A percentile compares a stretch with the other conserved stretches of the same genome.
phyloP scores from a whole-genome alignment of 169 alveolate genomes.

The Neospora caninum region DNA sequence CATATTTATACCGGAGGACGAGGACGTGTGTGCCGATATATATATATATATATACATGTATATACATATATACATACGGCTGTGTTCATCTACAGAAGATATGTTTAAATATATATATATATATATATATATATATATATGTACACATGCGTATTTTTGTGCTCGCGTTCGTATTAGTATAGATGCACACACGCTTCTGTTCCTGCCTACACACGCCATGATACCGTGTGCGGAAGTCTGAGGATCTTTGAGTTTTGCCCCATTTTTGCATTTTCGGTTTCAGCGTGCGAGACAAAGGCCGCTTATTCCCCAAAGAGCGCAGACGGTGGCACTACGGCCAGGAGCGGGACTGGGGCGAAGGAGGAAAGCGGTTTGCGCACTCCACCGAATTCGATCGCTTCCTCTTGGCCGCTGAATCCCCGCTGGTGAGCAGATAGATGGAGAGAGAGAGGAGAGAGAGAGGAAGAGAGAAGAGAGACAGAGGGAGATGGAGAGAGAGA shows the following conservation, averaged over 20 bases:
- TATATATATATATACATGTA: background rate
- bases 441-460: background rate
- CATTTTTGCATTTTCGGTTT: background rate
- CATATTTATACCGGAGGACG: background rate
- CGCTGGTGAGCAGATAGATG: background rate
- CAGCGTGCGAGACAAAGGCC: slow-evolving; percentile 30
- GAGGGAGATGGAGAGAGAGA: background rate
- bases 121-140: background rate
- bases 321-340: background rate
- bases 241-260: too few relatives aligned
- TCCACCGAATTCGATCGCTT: background rate
- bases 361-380: background rate
- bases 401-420: background rate
- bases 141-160: background rate
- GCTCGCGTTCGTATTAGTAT: too few relatives aligned
- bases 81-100: background rate
- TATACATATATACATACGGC: background rate
- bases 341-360: background rate
- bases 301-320: background rate
- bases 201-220: too few relatives aligned
- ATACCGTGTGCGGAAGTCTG: too few relatives aligned
- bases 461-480: background rate
- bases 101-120: background rate
- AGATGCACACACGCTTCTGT: too few relatives aligned
- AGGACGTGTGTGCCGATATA: background rate